These are phyloP conservation scores for Setaria viridis DNA, from an alignment of 202 grass and related monocot genomes.

Conservation along the genomic window DNA sequence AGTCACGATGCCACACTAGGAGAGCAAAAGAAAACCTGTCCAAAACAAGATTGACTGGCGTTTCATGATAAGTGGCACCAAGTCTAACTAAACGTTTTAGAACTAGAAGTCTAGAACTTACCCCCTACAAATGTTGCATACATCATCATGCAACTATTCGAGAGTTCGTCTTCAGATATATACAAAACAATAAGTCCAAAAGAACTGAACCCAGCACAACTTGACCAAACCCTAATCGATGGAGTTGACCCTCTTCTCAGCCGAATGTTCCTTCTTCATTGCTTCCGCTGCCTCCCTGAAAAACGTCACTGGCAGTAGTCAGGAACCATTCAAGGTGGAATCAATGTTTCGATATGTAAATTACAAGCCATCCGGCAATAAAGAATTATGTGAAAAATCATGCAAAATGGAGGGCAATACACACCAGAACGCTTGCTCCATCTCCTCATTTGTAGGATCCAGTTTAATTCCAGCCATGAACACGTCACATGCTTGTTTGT, in stretches of 20 bases:
- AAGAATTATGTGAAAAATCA: not conserved
- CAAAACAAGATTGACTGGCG: not conserved
- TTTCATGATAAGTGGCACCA: not conserved
- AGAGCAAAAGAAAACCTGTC: not conserved
- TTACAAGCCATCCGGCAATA: no score
- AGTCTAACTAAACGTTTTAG: not conserved
- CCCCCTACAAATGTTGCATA: not conserved
- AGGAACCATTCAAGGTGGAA: not conserved
- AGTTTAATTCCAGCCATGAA: slow-evolving; percentile 38
- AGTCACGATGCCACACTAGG: no score
- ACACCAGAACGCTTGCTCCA: slow-evolving; percentile 26
- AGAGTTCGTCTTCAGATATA: no score
- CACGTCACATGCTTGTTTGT: slow-evolving; percentile 36
- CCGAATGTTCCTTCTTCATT: slow-evolving; percentile 17
- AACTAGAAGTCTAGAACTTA: not conserved
- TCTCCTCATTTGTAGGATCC: slow-evolving; percentile 24
- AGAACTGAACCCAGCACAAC: not conserved
- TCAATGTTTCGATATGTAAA: not conserved
- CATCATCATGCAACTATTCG: no score
- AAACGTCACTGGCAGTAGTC: not conserved
- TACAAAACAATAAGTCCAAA: not conserved
- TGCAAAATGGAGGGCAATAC: not conserved
- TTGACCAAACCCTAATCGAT: not conserved
- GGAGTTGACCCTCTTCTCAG: not conserved
- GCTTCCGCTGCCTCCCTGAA: slow-evolving; percentile 10